Percentiles rank a stretch among this genome's conserved stretches.
phyloP scores from a whole-genome alignment of 179 eudicot species.

The Actinidia chinensis region DNA sequence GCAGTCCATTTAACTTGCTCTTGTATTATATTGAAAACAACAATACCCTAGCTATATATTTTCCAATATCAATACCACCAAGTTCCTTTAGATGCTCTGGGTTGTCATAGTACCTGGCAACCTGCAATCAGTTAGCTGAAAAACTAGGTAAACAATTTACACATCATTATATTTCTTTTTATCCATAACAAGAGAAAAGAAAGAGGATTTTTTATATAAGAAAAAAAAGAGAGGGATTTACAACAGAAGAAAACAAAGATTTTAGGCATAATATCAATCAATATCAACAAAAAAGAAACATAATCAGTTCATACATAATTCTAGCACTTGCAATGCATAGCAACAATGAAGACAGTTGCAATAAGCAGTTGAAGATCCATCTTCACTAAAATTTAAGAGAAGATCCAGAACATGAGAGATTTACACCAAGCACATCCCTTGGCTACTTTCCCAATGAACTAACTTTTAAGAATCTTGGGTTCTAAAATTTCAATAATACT shows the following conservation, averaged over 20 bases:
- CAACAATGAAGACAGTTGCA: not conserved
- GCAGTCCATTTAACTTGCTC: slow-evolving; percentile 93
- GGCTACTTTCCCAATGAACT: not conserved
- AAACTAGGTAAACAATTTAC: not conserved
- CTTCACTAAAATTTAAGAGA: not conserved
- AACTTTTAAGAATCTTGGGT: not conserved
- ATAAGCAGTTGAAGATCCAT: not conserved
- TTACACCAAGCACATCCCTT: not conserved
- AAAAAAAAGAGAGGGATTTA: too few relatives aligned
- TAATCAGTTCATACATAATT: not conserved
- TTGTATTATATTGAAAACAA: slow-evolving; percentile 97
- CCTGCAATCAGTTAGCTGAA: slow-evolving; percentile 26
- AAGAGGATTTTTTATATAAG: too few relatives aligned
- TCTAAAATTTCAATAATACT: not conserved
- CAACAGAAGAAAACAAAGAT: not conserved
- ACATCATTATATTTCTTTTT: not conserved
- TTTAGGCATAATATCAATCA: slow-evolving; percentile 6
- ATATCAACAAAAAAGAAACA: not conserved
- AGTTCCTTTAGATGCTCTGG: slow-evolving; percentile 90
- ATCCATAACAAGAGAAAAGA: slow-evolving; percentile 1
- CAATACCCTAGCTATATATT: slow-evolving; percentile 95
- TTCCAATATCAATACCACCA: slow-evolving; percentile 87
- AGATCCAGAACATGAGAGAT: not conserved
- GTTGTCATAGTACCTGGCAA: slow-evolving; percentile 92
- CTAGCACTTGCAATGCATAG: not conserved